Percentiles rank a stretch among this genome's conserved stretches.
Evolutionary conservation across 805 yeast species (phyloP).

Genomic region (Millerago galiae): DNA sequence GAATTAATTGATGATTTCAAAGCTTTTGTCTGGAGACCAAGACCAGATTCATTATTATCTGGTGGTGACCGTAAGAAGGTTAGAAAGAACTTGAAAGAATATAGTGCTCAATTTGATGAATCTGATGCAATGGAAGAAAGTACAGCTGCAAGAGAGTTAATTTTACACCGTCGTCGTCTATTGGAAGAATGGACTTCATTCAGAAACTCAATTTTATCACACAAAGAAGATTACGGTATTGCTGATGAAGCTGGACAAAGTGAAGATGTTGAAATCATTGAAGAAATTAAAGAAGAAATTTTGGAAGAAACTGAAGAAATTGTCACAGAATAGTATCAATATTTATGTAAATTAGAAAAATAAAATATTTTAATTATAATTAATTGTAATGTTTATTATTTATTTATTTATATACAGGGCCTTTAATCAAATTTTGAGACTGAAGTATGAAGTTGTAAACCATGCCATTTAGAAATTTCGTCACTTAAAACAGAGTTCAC

Average conservation of each 20-base stretch:
- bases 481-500: constrained; percentile 78
- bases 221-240: constrained; percentile 42
- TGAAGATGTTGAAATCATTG: constrained; percentile 72
- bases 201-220: constrained; percentile 49
- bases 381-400: not conserved
- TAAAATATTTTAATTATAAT: not conserved
- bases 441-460: constrained; percentile 72
- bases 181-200: constrained; percentile 82
- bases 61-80: constrained; percentile 84
- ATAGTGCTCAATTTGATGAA: constrained; percentile 90
- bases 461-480: constrained; percentile 92
- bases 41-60: constrained; percentile 75
- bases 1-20: constrained; percentile 78
- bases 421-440: not conserved
- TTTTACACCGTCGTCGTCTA: constrained; percentile 72
- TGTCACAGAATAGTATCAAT: constrained; percentile 7
- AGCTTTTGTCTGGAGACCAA: constrained; percentile 94
- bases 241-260: constrained; percentile 40
- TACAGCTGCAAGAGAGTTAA: constrained; percentile 84
- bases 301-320: constrained; percentile 35
- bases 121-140: constrained; percentile 93
- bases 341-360: constrained; percentile 2
- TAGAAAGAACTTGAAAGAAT: constrained; percentile 81
- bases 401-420: not conserved
- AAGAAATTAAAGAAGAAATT: constrained; percentile 66